phyloP scores from a whole-genome alignment of 257 asterid genomes.

The Solanum raphanifolium region DNA sequence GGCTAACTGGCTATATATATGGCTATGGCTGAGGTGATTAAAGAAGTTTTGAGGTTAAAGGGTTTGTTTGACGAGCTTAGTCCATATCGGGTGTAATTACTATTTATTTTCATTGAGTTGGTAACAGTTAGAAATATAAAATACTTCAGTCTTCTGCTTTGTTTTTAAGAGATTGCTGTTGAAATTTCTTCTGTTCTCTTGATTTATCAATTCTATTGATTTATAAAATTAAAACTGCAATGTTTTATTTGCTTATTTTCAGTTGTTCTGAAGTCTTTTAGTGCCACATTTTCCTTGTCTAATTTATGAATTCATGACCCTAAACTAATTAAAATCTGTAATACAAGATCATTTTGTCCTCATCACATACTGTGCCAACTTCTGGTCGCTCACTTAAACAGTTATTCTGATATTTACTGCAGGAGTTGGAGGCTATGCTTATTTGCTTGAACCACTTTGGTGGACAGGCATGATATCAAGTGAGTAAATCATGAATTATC shows the following conservation, averaged over 20 bases:
- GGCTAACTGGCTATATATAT: background rate
- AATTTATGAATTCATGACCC: background rate
- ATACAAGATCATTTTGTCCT: background rate
- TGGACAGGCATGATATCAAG: constrained; percentile 18
- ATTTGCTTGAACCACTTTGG: constrained; percentile 19
- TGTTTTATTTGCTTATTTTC: background rate
- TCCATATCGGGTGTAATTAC: background rate
- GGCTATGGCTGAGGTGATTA: background rate
- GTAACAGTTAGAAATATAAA: background rate
- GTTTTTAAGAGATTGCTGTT: background rate
- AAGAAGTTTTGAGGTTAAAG: background rate
- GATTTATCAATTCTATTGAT: background rate
- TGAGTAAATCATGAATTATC: background rate
- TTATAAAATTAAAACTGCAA: background rate
- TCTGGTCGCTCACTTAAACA: background rate
- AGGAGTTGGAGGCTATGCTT: constrained; percentile 17
- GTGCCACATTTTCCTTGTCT: background rate
- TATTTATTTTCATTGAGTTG: background rate
- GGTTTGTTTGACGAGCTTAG: background rate
- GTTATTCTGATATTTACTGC: background rate
- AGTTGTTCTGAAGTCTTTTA: background rate
- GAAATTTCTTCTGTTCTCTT: background rate
- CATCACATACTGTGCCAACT: background rate
- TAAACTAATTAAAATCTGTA: background rate
- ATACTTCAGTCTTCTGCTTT: background rate